Percentiles rank a stretch among this genome's conserved stretches.
phyloP scores from a whole-genome alignment of 805 yeast species.

The Candida boleticola region DNA sequence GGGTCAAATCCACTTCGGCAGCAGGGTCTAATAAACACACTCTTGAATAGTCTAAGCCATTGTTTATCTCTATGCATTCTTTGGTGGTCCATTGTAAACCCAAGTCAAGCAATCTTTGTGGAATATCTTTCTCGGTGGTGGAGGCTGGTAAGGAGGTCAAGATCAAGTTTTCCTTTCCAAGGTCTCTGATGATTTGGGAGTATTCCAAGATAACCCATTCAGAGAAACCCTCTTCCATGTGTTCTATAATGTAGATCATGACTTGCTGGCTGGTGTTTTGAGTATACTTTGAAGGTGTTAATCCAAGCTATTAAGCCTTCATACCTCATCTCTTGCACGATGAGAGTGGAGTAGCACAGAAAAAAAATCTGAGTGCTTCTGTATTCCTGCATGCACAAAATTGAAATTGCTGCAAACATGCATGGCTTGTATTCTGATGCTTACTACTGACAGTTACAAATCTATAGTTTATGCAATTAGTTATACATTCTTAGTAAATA shows the following conservation, averaged over 20 bases:
- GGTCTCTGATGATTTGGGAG: conserved; percentile 74
- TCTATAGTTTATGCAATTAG: no score
- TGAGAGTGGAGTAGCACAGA: no score
- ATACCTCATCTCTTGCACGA: no score
- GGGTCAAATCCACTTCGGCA: conserved; percentile 70
- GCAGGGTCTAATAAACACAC: conserved; percentile 90
- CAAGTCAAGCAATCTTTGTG: conserved; percentile 52
- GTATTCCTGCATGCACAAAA: no score
- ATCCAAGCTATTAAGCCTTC: no score
- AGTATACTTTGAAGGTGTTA: background rate
- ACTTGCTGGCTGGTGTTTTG: no score
- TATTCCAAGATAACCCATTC: conserved; percentile 94
- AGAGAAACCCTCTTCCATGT: conserved; percentile 96
- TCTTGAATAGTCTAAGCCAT: conserved; percentile 40
- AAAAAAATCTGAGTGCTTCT: no score
- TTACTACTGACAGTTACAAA: no score
- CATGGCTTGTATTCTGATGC: no score
- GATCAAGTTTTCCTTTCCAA: conserved; percentile 72
- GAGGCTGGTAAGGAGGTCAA: conserved; percentile 71
- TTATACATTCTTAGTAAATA: no score
- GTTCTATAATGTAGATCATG: conserved; percentile 95
- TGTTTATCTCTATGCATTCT: conserved; percentile 60
- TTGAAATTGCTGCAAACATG: no score
- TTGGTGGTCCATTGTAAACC: conserved; percentile 81
- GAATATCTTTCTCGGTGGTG: conserved; percentile 63